Base-by-base conservation (phyloP, 2,329 filamentous ascomycete genomes). In the Diaporthe citrichinensis region DNA sequence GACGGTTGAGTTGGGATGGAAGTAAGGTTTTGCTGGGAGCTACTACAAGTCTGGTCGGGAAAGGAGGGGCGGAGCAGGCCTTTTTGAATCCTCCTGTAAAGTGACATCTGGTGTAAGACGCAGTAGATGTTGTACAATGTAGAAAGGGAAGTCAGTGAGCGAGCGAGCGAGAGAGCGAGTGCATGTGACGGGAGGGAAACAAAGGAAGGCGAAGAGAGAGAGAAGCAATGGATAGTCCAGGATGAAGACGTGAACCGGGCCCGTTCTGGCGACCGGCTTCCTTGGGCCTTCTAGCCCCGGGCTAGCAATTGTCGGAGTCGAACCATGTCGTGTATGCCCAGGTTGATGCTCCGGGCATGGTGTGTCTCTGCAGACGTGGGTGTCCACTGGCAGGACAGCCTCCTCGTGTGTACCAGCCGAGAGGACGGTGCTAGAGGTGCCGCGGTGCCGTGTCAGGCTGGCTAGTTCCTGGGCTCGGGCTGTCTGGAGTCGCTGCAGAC, bases 281-380 rank as follows among this genome's bases (percentile, higher is more conserved):
- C 65, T 57, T 68, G 71, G 65, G 61, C n/a, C 71, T 74, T 74
- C 72, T 71, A 76, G 71, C 72, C 31, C 72, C 36, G 44, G 65
- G 28, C 57, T 62, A 65, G 51, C 46, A 44, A 34, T 10, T 46
- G 28, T 28, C 17, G 25, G n/a, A 61, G 57, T 57, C 58, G 46
- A 62, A 73, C 71, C 61, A 65, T 65, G 36, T 28, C 39, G 20
- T 65, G 39, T 44, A 23, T 62, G 58, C 46, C 71, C 71, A 49
- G 44, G 31, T 62, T 61, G 34, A 28, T 59, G 31, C 51, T 59
- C 46, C 44, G 44, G 55, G 44, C 71, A 34, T 28, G 57, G 46
- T 23, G 65, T 69, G 34, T 41, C 49, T 28, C 46, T 69, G 65
- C 61, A 49, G 57, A 61, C 10, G 14, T 61, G 57, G 34, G 57